Conservation (phyloP, 176 grass and related monocot species). For the Avena eriantha region DNA sequence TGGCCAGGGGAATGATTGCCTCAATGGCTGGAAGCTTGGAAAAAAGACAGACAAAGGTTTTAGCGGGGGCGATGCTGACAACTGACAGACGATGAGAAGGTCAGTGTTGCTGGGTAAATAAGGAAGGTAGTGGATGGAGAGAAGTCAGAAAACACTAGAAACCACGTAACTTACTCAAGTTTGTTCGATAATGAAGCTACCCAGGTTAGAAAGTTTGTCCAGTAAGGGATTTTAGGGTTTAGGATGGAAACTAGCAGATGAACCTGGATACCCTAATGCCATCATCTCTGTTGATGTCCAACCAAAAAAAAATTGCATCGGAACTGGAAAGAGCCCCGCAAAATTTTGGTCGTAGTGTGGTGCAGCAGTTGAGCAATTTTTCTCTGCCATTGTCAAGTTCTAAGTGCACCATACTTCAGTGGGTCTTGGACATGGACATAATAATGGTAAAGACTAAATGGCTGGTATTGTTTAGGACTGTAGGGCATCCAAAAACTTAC, state of each 20-base stretch:
- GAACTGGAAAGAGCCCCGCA: constrained; percentile 17
- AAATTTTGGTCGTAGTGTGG: background rate
- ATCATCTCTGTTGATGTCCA: constrained; percentile 8
- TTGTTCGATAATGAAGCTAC: constrained; percentile 8
- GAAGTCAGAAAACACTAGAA: background rate
- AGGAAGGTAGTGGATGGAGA: constrained; percentile 3
- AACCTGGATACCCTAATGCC: background rate
- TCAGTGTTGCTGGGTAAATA: background rate
- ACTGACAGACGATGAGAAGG: background rate
- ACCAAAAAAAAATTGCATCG: background rate
- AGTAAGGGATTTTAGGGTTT: background rate
- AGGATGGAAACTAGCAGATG: constrained; percentile 1
- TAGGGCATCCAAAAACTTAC: background rate
- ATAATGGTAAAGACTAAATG: background rate
- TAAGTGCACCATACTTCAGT: background rate
- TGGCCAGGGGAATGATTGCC: constrained; percentile 9
- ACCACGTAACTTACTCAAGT: constrained; percentile 5
- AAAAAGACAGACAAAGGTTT: constrained; percentile 1
- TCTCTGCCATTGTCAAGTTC: background rate
- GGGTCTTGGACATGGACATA: background rate
- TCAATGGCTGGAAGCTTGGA: constrained; percentile 10
- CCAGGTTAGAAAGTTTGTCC: background rate
- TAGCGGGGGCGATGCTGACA: background rate
- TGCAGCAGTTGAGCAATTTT: background rate
- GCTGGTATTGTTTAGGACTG: background rate